phyloP scores from a whole-genome alignment of 768 basidiomycete genomes.

The Clathrus columnatus region DNA sequence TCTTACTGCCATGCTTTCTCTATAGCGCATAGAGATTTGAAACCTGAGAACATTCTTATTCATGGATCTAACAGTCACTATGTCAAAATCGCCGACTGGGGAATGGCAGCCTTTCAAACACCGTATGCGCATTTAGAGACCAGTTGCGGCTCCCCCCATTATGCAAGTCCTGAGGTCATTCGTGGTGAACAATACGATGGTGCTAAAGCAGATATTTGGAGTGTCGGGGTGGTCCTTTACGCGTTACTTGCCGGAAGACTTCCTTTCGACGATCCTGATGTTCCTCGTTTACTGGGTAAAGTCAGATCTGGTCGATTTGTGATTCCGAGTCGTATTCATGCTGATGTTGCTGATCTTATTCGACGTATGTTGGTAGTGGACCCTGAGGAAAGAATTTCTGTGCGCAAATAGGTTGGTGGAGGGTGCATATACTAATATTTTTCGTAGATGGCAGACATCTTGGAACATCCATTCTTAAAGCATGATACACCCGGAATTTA shows the following conservation, averaged over 20 bases:
- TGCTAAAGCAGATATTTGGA: constrained; percentile 91
- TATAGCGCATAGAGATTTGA: constrained; percentile 95
- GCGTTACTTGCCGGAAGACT: constrained; percentile 84
- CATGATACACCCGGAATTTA: constrained; percentile 41
- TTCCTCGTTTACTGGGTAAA: constrained; percentile 66
- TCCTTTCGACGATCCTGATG: constrained; percentile 90
- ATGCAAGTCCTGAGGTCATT: constrained; percentile 94
- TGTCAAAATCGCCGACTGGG: constrained; percentile 97
- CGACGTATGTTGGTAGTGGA: constrained; percentile 85
- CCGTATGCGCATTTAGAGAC: constrained; percentile 83
- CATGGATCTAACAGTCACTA: constrained; percentile 71
- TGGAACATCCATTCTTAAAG: constrained; percentile 76
- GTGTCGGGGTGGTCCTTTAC: constrained; percentile 89
- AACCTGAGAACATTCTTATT: constrained; percentile 94
- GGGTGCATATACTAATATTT: not conserved
- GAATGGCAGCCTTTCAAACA: constrained; percentile 94
- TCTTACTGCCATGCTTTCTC: constrained; percentile 97
- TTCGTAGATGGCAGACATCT: constrained; percentile 74
- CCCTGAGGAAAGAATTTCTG: constrained; percentile 69
- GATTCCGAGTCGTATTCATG: constrained; percentile 72
- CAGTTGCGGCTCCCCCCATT: constrained; percentile 94
- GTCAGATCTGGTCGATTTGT: constrained; percentile 83
- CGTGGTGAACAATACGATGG: constrained; percentile 85
- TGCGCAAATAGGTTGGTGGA: constrained; percentile 26
- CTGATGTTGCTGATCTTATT: constrained; percentile 78